Evolutionary conservation across 1,284 basidiomycete species (phyloP).

Genomic region (Testicularia cyperi): DNA sequence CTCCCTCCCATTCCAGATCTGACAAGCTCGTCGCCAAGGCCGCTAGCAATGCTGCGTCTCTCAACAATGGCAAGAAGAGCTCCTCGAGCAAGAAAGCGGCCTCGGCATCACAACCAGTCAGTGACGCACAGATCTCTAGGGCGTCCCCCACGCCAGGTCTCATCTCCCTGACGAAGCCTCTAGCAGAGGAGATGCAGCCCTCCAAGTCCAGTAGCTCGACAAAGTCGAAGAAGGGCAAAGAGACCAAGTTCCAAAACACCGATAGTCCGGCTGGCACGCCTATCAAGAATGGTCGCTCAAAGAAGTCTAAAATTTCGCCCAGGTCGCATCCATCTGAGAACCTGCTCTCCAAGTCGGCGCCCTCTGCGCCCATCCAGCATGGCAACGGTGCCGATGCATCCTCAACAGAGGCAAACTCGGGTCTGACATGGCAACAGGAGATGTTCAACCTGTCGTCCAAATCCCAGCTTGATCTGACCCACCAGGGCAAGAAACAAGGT

Average conservation of each 20-base stretch:
- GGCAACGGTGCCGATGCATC: constrained; percentile 2
- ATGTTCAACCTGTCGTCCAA: constrained; percentile 27
- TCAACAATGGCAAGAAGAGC: constrained; percentile 28
- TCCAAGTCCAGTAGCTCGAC: constrained; percentile 8
- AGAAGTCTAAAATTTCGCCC: constrained; percentile 24
- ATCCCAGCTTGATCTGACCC: constrained; percentile 12
- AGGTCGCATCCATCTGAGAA: constrained; percentile 23
- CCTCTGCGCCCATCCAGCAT: constrained; percentile 15
- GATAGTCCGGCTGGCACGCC: constrained; percentile 16
- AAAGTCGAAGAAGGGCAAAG: constrained; percentile 30
- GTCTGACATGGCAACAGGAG: constrained; percentile 48
- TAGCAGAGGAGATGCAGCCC: constrained; percentile 26
- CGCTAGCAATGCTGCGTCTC: constrained; percentile 15
- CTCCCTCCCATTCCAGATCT: constrained; percentile 21
- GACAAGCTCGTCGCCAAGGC: constrained; percentile 23
- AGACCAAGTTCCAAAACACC: constrained; percentile 19
- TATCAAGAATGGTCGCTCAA: constrained; percentile 19
- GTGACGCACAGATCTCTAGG: constrained; percentile 3
- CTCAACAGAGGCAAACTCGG: constrained; percentile 9
- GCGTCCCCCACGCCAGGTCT: constrained; percentile 28
- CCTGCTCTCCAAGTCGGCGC: constrained; percentile 37
- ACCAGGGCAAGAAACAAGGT: constrained; percentile 11
- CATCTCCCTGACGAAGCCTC: constrained; percentile 40
- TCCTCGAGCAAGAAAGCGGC: constrained; percentile 21
- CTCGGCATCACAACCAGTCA: constrained; percentile 14